Evolutionary conservation across 2,329 filamentous ascomycete genomes (phyloP).

Genomic region (Cladosporium sp.): DNA sequence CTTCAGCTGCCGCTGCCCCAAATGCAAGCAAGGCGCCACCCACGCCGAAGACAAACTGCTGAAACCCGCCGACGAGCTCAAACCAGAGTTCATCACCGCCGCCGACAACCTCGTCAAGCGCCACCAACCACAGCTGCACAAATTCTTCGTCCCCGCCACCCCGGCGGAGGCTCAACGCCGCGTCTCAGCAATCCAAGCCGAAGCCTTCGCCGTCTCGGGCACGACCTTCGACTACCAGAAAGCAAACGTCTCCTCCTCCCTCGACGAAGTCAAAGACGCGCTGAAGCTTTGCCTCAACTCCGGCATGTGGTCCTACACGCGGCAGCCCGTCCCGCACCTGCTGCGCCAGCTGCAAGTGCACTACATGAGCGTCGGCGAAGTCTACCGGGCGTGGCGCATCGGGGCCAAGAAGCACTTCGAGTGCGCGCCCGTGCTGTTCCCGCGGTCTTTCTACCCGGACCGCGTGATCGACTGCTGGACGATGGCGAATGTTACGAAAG

Average conservation of each 20-base stretch:
- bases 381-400: slow-evolving; percentile 53
- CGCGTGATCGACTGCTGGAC: slow-evolving; percentile 53
- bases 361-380: slow-evolving; percentile 48
- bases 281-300: slow-evolving; percentile 37
- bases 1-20: slow-evolving; percentile 59
- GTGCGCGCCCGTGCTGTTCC: slow-evolving; percentile 56
- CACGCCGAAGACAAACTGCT: slow-evolving; percentile 47
- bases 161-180: slow-evolving; percentile 27
- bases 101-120: slow-evolving; percentile 29
- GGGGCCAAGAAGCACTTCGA: slow-evolving; percentile 54
- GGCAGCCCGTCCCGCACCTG: slow-evolving; percentile 58
- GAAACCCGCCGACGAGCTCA: slow-evolving; percentile 35
- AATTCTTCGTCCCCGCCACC: slow-evolving; percentile 26
- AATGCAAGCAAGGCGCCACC: slow-evolving; percentile 47
- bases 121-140: slow-evolving; percentile 27
- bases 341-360: slow-evolving; percentile 56
- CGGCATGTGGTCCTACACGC: slow-evolving; percentile 50
- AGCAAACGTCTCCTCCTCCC: slow-evolving; percentile 26
- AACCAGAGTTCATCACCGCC: slow-evolving; percentile 26
- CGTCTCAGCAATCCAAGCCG: slow-evolving; percentile 32
- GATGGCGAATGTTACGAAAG: slow-evolving; percentile 30
- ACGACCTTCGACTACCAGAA: slow-evolving; percentile 32
- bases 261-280: slow-evolving; percentile 33
- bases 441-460: slow-evolving; percentile 54
- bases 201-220: slow-evolving; percentile 32